A percentile compares a stretch with the other conserved stretches of the same genome.
Conservation (phyloP, 805 yeast genomes). For the Yamadazyma paraphyllophila region DNA sequence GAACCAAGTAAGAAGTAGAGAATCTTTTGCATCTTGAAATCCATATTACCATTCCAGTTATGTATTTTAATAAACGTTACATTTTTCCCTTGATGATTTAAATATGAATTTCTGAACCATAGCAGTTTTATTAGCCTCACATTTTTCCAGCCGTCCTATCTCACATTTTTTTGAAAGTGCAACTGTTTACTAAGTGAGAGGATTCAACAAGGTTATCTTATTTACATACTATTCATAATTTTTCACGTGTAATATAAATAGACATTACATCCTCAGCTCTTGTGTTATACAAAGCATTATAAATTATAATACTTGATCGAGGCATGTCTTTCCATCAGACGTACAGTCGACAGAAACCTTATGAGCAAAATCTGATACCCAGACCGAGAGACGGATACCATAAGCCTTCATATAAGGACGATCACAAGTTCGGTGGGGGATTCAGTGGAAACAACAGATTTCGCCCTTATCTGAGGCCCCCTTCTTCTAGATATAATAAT, state of each 20-base stretch:
- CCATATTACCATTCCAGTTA: not conserved
- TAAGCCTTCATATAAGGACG: not conserved
- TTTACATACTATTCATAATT: no score
- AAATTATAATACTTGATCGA: not conserved
- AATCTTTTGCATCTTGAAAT: not conserved
- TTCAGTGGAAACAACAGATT: not conserved
- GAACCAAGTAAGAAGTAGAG: conserved; percentile 57
- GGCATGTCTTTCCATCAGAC: conserved; percentile 3
- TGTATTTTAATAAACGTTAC: conserved; percentile 9
- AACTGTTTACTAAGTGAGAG: not conserved
- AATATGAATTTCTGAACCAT: no score
- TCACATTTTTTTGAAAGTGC: not conserved
- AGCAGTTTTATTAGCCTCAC: no score
- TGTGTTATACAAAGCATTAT: not conserved
- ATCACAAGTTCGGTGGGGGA: not conserved
- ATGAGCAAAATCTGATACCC: not conserved
- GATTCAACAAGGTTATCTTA: no score
- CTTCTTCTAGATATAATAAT: not conserved
- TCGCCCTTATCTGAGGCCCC: not conserved
- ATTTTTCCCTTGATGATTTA: not conserved
- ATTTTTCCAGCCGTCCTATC: no score
- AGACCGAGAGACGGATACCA: not conserved
- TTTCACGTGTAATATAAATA: not conserved
- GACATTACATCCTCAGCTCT: no score
- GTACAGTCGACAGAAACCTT: conserved; percentile 1